Percentiles rank a stretch among this genome's conserved stretches.
These are phyloP conservation scores for Apiotrichum domesticum DNA, from an alignment of 1,284 basidiomycete genomes.

Conservation along the genomic window DNA sequence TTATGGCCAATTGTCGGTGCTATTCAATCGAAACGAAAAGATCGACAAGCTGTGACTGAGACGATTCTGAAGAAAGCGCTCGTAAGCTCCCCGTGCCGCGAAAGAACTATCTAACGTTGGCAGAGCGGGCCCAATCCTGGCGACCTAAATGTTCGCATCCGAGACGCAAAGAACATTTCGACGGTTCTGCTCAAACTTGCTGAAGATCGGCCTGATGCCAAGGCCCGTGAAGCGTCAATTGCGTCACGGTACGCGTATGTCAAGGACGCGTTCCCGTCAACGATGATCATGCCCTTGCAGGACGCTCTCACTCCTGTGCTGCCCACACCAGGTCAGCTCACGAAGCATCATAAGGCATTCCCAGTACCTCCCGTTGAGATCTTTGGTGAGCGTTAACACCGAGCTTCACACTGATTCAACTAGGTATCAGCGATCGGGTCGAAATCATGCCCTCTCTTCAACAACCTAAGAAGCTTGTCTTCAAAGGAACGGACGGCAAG, in stretches of 20 bases:
- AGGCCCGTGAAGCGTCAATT: slow-evolving; percentile 26
- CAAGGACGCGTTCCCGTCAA: slow-evolving; percentile 56
- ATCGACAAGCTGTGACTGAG: slow-evolving; percentile 51
- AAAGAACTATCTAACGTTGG: no score
- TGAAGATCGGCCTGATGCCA: slow-evolving; percentile 31
- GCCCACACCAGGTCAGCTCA: slow-evolving; percentile 63
- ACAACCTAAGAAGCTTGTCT: slow-evolving; percentile 84
- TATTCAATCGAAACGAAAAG: slow-evolving; percentile 70
- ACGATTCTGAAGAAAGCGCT: slow-evolving; percentile 34
- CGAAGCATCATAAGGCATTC: slow-evolving; percentile 72
- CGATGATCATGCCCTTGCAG: slow-evolving; percentile 83
- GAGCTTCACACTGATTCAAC: no score
- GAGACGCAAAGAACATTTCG: slow-evolving; percentile 36
- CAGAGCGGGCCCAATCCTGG: not conserved
- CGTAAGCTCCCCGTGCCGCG: slow-evolving; percentile 11
- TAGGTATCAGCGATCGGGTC: slow-evolving; percentile 72
- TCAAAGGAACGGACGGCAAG: slow-evolving; percentile 75
- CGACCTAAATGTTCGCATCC: slow-evolving; percentile 44
- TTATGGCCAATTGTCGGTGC: slow-evolving; percentile 91
- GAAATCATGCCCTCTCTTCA: slow-evolving; percentile 91
- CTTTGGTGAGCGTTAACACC: slow-evolving; percentile 51
- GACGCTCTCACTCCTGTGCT: slow-evolving; percentile 85
- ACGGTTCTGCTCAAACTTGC: slow-evolving; percentile 33
- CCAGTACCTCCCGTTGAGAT: slow-evolving; percentile 72
- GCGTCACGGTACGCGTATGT: slow-evolving; percentile 57